A percentile compares a stretch with the other conserved stretches of the same genome.
Evolutionary conservation across 805 yeast species (phyloP).

Genomic region (Debaryomyces hansenii): DNA sequence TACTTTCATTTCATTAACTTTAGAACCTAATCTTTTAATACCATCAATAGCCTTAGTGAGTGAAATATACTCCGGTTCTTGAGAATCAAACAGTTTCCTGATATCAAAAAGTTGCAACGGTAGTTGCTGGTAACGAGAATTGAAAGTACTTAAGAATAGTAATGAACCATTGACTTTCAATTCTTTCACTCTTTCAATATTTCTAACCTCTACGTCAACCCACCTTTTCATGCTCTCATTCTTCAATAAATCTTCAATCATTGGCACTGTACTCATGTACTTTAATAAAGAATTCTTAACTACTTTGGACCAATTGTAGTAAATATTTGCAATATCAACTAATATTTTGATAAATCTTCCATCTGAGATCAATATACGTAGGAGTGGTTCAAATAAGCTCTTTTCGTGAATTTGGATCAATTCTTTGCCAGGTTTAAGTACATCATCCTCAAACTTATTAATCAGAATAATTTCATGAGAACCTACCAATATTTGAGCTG

Average conservation of each 20-base stretch:
- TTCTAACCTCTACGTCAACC: constrained; percentile 52
- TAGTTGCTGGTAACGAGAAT: constrained; percentile 48
- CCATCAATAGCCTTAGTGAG: constrained; percentile 54
- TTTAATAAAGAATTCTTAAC: constrained; percentile 55
- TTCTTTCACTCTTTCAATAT: constrained; percentile 49
- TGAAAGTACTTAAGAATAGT: constrained; percentile 42
- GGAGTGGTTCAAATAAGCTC: constrained; percentile 56
- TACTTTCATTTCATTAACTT: constrained; percentile 63
- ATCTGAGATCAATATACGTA: constrained; percentile 54
- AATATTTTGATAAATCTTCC: constrained; percentile 64
- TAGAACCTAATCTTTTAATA: constrained; percentile 53
- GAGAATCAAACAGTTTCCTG: constrained; percentile 39
- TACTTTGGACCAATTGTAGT: constrained; percentile 60
- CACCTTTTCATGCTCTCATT: constrained; percentile 57
- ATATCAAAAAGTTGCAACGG: constrained; percentile 65
- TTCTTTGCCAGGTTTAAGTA: constrained; percentile 56
- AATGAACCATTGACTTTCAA: constrained; percentile 41
- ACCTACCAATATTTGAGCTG: constrained; percentile 22
- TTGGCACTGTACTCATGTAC: constrained; percentile 63
- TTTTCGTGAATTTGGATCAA: constrained; percentile 56
- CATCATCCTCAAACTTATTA: constrained; percentile 57
- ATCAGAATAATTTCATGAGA: constrained; percentile 17
- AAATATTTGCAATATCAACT: constrained; percentile 54
- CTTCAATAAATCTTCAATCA: constrained; percentile 54
- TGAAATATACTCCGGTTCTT: constrained; percentile 52